A percentile compares a stretch with the other conserved stretches of the same genome.
Evolutionary conservation across 257 asterid species (phyloP).

Genomic region (Fraxinus cuspidata): DNA sequence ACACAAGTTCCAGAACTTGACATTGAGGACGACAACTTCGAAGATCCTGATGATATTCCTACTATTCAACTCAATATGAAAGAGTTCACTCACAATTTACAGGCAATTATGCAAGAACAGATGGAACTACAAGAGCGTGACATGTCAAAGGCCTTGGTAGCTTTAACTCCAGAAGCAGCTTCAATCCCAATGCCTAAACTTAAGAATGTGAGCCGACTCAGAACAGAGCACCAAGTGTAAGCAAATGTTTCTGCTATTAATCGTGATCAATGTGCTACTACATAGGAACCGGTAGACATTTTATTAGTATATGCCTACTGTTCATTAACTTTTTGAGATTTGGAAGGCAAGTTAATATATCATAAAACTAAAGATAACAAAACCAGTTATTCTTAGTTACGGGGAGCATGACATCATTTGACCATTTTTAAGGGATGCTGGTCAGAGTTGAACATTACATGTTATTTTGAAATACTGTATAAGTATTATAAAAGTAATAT

Average conservation of each 20-base stretch:
- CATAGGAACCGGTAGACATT: neutral
- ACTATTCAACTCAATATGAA: slow-evolving; percentile 3
- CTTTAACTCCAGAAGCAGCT: slow-evolving; percentile 7
- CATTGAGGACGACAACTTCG: neutral
- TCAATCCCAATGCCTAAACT: slow-evolving; percentile 70
- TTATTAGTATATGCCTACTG: neutral
- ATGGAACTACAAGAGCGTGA: neutral
- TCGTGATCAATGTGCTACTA: neutral
- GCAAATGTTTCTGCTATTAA: neutral
- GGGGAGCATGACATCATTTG: neutral
- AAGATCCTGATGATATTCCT: neutral
- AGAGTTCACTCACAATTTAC: neutral
- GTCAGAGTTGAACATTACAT: too few species aligned
- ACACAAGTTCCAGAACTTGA: neutral
- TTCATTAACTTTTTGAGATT: neutral
- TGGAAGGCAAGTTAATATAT: neutral
- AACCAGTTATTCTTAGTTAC: slow-evolving; percentile 3
- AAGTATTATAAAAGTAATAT: too few species aligned
- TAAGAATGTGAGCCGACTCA: slow-evolving; percentile 6
- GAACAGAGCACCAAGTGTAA: slow-evolving; percentile 11
- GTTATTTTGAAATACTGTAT: too few species aligned
- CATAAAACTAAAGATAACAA: neutral
- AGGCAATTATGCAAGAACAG: neutral
- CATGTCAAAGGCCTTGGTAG: neutral
- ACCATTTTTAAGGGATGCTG: neutral